A percentile compares a stretch with the other conserved stretches of the same genome.
phyloP scores from a whole-genome alignment of 129 eudicot species.

The Escallonia herrerae region DNA sequence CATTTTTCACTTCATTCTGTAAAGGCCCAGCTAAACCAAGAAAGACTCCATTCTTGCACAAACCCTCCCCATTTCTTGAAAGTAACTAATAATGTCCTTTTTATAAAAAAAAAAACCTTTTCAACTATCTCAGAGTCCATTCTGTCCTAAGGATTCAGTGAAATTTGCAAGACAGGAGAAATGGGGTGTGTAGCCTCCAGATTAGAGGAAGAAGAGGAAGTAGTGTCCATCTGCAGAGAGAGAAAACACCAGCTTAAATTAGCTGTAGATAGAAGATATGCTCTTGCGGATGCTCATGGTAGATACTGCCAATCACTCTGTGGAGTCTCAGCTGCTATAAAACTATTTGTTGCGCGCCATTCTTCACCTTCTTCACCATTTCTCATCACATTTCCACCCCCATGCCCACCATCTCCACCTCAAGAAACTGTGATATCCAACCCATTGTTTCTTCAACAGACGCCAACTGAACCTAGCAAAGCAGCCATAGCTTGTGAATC shows the following conservation, averaged over 20 bases:
- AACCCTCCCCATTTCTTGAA: slow-evolving; percentile 17
- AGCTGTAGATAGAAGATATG: slow-evolving; percentile 81
- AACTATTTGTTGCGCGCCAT: slow-evolving; percentile 80
- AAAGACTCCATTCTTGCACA: slow-evolving; percentile 21
- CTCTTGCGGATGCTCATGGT: slow-evolving; percentile 82
- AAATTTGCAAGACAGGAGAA: background rate
- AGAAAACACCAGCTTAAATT: slow-evolving; percentile 68
- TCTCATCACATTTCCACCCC: slow-evolving; percentile 75
- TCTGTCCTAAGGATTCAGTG: too few species aligned
- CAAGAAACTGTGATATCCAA: slow-evolving; percentile 65
- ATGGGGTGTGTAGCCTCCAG: slow-evolving; percentile 99
- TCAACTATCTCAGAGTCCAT: background rate
- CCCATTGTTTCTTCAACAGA: slow-evolving; percentile 85
- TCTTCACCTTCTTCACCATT: slow-evolving; percentile 72
- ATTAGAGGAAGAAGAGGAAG: slow-evolving; percentile 79
- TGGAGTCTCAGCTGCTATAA: slow-evolving; percentile 85
- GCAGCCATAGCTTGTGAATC: slow-evolving; percentile 42
- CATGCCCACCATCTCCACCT: slow-evolving; percentile 42
- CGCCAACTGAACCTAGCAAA: slow-evolving; percentile 40
- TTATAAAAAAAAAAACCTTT: slow-evolving; percentile 16
- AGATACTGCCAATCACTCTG: slow-evolving; percentile 64
- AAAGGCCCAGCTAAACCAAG: slow-evolving; percentile 10
- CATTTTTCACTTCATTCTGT: slow-evolving; percentile 13
- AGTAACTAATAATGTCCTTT: background rate
- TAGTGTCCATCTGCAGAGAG: slow-evolving; percentile 86